Evolutionary conservation across 1,284 basidiomycete species (phyloP).

Genomic region (Puccinia polysora): DNA sequence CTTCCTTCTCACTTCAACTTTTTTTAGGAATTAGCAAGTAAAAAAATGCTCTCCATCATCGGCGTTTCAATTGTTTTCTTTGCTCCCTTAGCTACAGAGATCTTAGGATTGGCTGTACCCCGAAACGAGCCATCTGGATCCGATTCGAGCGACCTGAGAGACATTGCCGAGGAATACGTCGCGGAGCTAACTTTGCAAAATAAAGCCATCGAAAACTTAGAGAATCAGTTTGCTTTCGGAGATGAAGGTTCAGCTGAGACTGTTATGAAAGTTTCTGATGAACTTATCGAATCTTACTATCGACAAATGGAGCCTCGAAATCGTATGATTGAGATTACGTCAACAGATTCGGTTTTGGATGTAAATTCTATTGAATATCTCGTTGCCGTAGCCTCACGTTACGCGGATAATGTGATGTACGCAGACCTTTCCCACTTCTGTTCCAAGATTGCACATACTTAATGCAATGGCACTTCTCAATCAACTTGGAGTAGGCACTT

Average conservation of each 20-base stretch:
- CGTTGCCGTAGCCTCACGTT: constrained; percentile 11
- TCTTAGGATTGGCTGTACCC: constrained; percentile 11
- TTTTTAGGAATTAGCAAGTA: no score
- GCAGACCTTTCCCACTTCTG: no score
- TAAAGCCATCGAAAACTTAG: background rate
- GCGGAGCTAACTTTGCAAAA: background rate
- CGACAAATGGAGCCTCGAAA: constrained; percentile 23
- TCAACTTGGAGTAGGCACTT: constrained; percentile 3
- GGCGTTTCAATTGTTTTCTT: background rate
- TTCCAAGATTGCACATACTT: no score
- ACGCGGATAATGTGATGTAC: constrained; percentile 22
- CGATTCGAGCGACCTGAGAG: background rate
- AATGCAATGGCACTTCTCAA: background rate
- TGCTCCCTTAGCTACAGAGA: background rate
- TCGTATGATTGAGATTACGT: constrained; percentile 7
- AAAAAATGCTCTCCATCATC: background rate
- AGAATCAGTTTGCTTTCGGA: background rate
- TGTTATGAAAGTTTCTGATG: background rate
- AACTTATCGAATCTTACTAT: constrained; percentile 16
- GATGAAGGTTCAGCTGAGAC: background rate
- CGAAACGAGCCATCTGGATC: background rate
- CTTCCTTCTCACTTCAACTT: no score
- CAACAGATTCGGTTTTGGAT: constrained; percentile 8
- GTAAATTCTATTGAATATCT: constrained; percentile 15
- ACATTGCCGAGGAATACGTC: background rate